Evolutionary conservation across 1,139 yeast genomes (phyloP).

Genomic region (Starmera stellimalicola): DNA sequence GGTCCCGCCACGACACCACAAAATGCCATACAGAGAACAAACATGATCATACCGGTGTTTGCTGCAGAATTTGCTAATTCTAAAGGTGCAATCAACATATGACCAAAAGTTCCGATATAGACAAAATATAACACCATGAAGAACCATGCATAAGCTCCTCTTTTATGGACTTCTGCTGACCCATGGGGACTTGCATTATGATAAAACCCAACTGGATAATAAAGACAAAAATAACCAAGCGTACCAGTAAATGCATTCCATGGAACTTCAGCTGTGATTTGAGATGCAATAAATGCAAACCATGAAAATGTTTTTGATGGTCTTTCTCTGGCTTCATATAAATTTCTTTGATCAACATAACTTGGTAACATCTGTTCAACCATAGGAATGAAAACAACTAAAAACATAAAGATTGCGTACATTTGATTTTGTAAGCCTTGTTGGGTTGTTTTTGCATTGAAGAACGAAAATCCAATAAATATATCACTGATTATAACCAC

Average conservation of each 20-base stretch:
- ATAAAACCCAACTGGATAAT: constrained; percentile 72
- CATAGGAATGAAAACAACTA: constrained; percentile 51
- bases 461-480: constrained; percentile 53
- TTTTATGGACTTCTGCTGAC: constrained; percentile 40
- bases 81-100: constrained; percentile 49
- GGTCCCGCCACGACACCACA: constrained; percentile 75
- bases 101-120: constrained; percentile 57
- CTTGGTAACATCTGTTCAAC: constrained; percentile 69
- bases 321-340: constrained; percentile 86
- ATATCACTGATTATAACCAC: constrained; percentile 36
- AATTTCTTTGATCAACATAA: constrained; percentile 61
- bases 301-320: constrained; percentile 63
- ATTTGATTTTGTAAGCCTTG: constrained; percentile 59
- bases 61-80: constrained; percentile 71
- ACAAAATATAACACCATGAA: constrained; percentile 44
- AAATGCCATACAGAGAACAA: constrained; percentile 63
- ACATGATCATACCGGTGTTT: constrained; percentile 51
- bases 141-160: constrained; percentile 68
- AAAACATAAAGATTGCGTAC: constrained; percentile 65
- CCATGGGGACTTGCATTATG: constrained; percentile 33
- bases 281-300: constrained; percentile 48
- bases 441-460: constrained; percentile 49
- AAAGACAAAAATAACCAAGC: constrained; percentile 62
- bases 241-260: constrained; percentile 64
- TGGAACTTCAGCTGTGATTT: constrained; percentile 66